Evolutionary conservation across 2,329 filamentous ascomycete genomes (phyloP).

Genomic region (Chaetomium strumarium): DNA sequence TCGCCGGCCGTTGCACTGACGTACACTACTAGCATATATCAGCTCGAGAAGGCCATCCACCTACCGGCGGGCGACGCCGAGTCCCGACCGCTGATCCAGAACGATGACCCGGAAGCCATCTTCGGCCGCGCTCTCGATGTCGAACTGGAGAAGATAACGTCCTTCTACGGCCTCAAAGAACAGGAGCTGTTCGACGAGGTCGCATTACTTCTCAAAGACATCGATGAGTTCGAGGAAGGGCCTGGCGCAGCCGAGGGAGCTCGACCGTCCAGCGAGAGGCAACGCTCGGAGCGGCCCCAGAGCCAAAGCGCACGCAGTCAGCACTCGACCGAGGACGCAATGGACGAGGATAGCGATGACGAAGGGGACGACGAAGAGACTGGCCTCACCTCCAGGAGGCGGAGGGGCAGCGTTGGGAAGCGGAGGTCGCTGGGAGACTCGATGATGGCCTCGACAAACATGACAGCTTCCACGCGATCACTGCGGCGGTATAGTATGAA

Average conservation of each 20-base stretch:
- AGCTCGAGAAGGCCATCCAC: slow-evolving; percentile 79
- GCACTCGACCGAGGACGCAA: slow-evolving; percentile 50
- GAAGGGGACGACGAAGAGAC: slow-evolving; percentile 54
- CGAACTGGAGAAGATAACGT: slow-evolving; percentile 89
- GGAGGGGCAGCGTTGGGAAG: slow-evolving; percentile 32
- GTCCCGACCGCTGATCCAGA: slow-evolving; percentile 71
- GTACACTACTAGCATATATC: slow-evolving; percentile 66
- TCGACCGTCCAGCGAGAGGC: slow-evolving; percentile 23
- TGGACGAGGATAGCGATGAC: slow-evolving; percentile 55
- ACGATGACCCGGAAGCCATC: slow-evolving; percentile 69
- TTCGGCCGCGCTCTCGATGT: slow-evolving; percentile 78
- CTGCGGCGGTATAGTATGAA: slow-evolving; percentile 56
- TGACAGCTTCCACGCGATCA: slow-evolving; percentile 48
- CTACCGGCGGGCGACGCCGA: slow-evolving; percentile 68
- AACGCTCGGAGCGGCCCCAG: slow-evolving; percentile 14
- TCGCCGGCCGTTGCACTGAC: neutral
- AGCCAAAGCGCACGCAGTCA: slow-evolving; percentile 38
- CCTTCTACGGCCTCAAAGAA: slow-evolving; percentile 88
- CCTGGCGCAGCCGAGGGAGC: slow-evolving; percentile 28
- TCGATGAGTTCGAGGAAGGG: slow-evolving; percentile 55
- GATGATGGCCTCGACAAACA: slow-evolving; percentile 43
- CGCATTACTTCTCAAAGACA: slow-evolving; percentile 68
- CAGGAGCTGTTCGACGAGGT: slow-evolving; percentile 79
- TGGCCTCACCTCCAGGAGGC: slow-evolving; percentile 41
- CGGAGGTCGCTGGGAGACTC: slow-evolving; percentile 34